phyloP scores from a whole-genome alignment of 2,329 filamentous ascomycete genomes.

The Ophiosphaerella herpotricha region DNA sequence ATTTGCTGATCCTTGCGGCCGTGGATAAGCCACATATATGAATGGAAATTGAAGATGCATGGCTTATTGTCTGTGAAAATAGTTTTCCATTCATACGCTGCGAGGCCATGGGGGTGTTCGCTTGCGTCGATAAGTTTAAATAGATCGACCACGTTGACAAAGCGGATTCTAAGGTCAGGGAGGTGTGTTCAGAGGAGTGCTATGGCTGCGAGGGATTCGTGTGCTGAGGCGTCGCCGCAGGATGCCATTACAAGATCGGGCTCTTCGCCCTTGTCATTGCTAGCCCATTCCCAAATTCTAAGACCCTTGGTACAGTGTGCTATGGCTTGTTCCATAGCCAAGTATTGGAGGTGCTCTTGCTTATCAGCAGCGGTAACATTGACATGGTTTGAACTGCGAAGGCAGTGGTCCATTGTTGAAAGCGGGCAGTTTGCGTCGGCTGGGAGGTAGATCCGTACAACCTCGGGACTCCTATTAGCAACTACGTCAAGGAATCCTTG shows the following conservation, averaged over 20 bases:
- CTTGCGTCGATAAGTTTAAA: conserved; percentile 75
- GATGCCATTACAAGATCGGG: conserved; percentile 78
- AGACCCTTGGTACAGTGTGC: conserved; percentile 79
- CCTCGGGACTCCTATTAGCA: conserved; percentile 78
- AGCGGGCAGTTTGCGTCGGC: conserved; percentile 80
- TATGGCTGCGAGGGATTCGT: conserved; percentile 75
- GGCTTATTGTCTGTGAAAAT: conserved; percentile 75
- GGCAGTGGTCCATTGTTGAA: conserved; percentile 75
- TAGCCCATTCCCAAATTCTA: conserved; percentile 78
- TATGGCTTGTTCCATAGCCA: conserved; percentile 73
- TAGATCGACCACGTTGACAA: conserved; percentile 79
- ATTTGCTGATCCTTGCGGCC: conserved; percentile 71
- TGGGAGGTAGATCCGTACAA: conserved; percentile 79
- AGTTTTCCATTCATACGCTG: conserved; percentile 62
- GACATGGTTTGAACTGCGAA: conserved; percentile 76
- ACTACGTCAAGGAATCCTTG: conserved; percentile 80
- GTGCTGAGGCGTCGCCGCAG: conserved; percentile 75
- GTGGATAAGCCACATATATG: conserved; percentile 80
- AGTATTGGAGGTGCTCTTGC: conserved; percentile 76
- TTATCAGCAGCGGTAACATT: conserved; percentile 82
- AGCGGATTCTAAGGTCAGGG: conserved; percentile 74
- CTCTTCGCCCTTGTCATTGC: conserved; percentile 69
- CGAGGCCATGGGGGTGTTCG: conserved; percentile 74
- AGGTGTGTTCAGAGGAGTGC: conserved; percentile 73
- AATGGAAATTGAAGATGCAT: conserved; percentile 84